Conservation (phyloP, 2,329 filamentous ascomycete species). For the Teratosphaeria nubilosa region DNA sequence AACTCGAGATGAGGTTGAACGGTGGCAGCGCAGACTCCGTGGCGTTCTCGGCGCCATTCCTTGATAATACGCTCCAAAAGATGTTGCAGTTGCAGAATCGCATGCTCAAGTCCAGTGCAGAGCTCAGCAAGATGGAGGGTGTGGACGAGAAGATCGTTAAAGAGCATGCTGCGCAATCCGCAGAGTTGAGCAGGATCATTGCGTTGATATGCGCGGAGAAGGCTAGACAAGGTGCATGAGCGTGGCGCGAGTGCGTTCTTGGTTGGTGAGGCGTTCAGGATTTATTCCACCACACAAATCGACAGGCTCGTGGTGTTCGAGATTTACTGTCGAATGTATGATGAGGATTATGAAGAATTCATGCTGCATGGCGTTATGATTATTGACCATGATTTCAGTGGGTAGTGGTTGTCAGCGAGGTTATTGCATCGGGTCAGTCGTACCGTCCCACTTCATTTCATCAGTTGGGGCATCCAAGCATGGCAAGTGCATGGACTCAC, state of each 20-base stretch:
- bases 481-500: too few species aligned
- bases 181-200: slow-evolving; percentile 40
- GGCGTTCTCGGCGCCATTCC: slow-evolving; percentile 43
- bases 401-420: neutral
- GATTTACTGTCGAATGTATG: neutral
- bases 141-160: slow-evolving; percentile 39
- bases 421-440: too few species aligned
- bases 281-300: neutral
- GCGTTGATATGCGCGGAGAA: slow-evolving; percentile 44
- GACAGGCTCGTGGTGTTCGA: neutral
- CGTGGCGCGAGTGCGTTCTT: neutral
- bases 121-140: slow-evolving; percentile 35
- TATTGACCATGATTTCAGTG: neutral
- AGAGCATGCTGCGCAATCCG: slow-evolving; percentile 41
- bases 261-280: neutral
- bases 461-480: too few species aligned
- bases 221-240: slow-evolving; percentile 34
- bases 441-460: too few species aligned
- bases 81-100: slow-evolving; percentile 40
- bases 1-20: slow-evolving; percentile 41
- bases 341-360: neutral
- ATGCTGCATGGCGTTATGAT: neutral
- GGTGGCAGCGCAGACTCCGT: slow-evolving; percentile 28
- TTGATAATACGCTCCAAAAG: slow-evolving; percentile 43
- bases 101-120: slow-evolving; percentile 39